phyloP scores from a whole-genome alignment of 345 rosid genomes.

The Diplotaxis tenuifolia region DNA sequence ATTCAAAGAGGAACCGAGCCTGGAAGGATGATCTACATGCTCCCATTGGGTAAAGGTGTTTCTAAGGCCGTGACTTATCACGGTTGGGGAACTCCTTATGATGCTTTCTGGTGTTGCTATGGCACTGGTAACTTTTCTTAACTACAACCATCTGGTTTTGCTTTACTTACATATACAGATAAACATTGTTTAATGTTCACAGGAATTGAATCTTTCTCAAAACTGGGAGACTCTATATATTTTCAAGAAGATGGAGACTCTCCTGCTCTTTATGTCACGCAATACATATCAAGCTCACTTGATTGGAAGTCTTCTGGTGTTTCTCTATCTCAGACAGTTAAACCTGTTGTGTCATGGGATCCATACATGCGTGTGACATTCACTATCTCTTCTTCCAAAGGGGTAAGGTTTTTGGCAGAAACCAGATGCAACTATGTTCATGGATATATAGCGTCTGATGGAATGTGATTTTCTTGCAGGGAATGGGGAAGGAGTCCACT shows the following conservation, averaged over 20 bases:
- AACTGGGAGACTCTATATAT: constrained; percentile 91
- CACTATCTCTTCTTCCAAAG: constrained; percentile 43
- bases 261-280: constrained; percentile 75
- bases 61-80: constrained; percentile 77
- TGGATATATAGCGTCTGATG: constrained; percentile 10
- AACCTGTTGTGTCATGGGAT: constrained; percentile 64
- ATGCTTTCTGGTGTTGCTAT: constrained; percentile 97
- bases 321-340: constrained; percentile 57
- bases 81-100: constrained; percentile 75
- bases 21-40: constrained; percentile 96
- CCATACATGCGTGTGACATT: constrained; percentile 57
- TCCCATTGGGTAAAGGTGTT: constrained; percentile 68
- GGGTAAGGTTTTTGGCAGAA: constrained; percentile 37
- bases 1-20: constrained; percentile 93
- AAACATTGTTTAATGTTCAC: too few species aligned
- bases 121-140: constrained; percentile 64
- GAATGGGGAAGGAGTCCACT: constrained; percentile 46
- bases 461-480: constrained; percentile 41
- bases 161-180: too few species aligned
- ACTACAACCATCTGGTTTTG: constrained; percentile 12
- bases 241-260: constrained; percentile 67
- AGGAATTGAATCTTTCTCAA: constrained; percentile 91
- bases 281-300: constrained; percentile 71
- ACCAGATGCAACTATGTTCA: neutral
- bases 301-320: constrained; percentile 66